Evolutionary conservation across 23 red algal species (phyloP).

Genomic region (Chondrus crispus): DNA sequence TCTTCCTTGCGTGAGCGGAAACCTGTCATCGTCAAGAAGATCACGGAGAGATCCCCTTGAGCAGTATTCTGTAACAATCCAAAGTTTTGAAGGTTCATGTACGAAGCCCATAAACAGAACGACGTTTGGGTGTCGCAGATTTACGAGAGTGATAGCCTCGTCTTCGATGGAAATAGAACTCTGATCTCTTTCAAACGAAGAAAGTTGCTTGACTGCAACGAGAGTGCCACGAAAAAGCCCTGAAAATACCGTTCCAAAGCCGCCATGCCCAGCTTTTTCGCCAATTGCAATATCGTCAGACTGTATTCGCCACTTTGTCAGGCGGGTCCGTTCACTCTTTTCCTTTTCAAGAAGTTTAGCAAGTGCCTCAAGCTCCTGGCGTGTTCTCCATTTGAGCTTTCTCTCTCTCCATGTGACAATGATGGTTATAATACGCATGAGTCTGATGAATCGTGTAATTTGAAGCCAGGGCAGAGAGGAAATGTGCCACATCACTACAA

Average conservation of each 20-base stretch:
- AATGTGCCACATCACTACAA: background rate
- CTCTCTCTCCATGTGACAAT: background rate
- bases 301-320: constrained; percentile 49
- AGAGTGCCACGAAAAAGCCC: constrained; percentile 78
- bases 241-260: constrained; percentile 70
- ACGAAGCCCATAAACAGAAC: constrained; percentile 85
- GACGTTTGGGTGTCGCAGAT: constrained; percentile 77
- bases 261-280: constrained; percentile 52
- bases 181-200: background rate
- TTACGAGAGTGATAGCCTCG: constrained; percentile 56
- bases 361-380: constrained; percentile 36
- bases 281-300: constrained; percentile 36
- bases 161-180: constrained; percentile 2
- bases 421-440: constrained; percentile 6
- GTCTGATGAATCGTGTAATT: background rate
- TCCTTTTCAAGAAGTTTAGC: constrained; percentile 24
- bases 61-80: constrained; percentile 72
- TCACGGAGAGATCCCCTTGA: constrained; percentile 33
- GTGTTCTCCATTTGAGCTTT: constrained; percentile 14
- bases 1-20: constrained; percentile 2
- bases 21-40: background rate
- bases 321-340: constrained; percentile 20
- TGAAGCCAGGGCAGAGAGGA: constrained; percentile 10
- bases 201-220: constrained; percentile 75
- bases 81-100: constrained; percentile 49